A percentile compares a stretch with the other conserved stretches of the same genome.
phyloP scores from a whole-genome alignment of 2,329 filamentous ascomycete genomes.

The Tolypocladium tundrense region DNA sequence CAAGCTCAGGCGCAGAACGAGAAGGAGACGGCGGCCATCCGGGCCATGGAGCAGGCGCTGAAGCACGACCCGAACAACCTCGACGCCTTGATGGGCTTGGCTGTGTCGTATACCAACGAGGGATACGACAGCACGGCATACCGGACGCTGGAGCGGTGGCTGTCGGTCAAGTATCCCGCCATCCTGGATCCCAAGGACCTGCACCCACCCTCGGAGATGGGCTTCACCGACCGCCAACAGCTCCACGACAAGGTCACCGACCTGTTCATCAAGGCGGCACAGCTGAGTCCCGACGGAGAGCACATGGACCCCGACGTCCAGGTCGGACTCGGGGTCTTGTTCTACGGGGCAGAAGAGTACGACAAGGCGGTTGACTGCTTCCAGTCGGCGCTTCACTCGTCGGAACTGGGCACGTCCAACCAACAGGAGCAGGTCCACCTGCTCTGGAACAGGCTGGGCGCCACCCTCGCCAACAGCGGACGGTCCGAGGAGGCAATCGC shows the following conservation, averaged over 20 bases:
- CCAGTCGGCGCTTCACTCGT: constrained; percentile 76
- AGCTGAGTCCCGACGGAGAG: constrained; percentile 81
- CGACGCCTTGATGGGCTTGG: constrained; percentile 84
- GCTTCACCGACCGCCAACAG: constrained; percentile 85
- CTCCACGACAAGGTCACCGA: constrained; percentile 86
- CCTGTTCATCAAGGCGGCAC: constrained; percentile 84
- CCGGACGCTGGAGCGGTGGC: constrained; percentile 90
- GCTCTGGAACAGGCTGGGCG: constrained; percentile 93
- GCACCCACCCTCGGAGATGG: constrained; percentile 69
- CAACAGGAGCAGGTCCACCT: constrained; percentile 80
- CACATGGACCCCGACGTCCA: constrained; percentile 99
- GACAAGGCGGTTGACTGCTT: constrained; percentile 99
- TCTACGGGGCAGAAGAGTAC: constrained; percentile 97
- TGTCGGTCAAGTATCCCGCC: constrained; percentile 86
- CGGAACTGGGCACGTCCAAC: constrained; percentile 75
- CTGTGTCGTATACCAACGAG: constrained; percentile 97
- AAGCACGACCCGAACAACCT: constrained; percentile 82
- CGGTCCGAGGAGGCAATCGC: constrained; percentile 93
- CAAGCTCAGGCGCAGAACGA: constrained; percentile 95
- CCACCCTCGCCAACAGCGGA: constrained; percentile 89
- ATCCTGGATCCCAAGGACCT: constrained; percentile 65
- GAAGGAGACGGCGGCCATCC: constrained; percentile 92
- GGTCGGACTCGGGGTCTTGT: constrained; percentile 89
- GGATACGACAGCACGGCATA: constrained; percentile 97
- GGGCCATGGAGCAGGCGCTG: constrained; percentile 82